These are phyloP conservation scores for Xylaria sp. DNA, from an alignment of 2,329 filamentous ascomycete genomes.

Conservation along the genomic window DNA sequence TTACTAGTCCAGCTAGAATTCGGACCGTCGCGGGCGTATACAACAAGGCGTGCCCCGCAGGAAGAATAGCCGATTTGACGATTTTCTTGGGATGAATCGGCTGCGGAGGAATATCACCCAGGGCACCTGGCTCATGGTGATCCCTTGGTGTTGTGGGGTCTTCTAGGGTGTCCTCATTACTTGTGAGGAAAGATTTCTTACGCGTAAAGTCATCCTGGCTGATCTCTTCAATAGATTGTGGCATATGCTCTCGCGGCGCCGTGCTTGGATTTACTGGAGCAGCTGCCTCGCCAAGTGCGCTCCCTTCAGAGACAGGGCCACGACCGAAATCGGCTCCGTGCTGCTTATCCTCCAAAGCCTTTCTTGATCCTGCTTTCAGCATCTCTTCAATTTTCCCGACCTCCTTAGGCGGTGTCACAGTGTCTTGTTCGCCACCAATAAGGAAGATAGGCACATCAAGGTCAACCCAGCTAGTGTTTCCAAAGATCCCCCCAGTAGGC, in stretches of 20 bases:
- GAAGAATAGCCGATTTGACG: constrained; percentile 77
- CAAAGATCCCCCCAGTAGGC: constrained; percentile 73
- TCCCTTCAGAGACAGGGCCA: constrained; percentile 41
- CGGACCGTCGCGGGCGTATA: constrained; percentile 82
- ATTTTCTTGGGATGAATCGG: constrained; percentile 61
- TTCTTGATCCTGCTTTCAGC: constrained; percentile 42
- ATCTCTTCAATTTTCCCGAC: constrained; percentile 71
- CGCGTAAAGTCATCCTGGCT: constrained; percentile 53
- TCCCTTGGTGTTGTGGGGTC: constrained; percentile 60
- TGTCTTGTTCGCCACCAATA: constrained; percentile 80
- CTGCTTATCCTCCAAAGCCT: constrained; percentile 8
- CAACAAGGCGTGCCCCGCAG: constrained; percentile 82
- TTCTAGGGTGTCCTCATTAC: constrained; percentile 49
- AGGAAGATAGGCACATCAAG: constrained; percentile 81
- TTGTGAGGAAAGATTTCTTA: constrained; percentile 40
- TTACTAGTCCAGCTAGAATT: constrained; percentile 81
- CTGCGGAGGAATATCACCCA: constrained; percentile 59
- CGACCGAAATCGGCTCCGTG: constrained; percentile 21
- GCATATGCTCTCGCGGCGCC: constrained; percentile 48
- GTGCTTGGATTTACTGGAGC: constrained; percentile 58
- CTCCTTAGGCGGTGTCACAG: constrained; percentile 77
- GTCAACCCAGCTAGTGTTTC: constrained; percentile 75
- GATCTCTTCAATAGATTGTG: constrained; percentile 54
- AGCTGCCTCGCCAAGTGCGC: constrained; percentile 59
- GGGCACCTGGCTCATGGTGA: constrained; percentile 52